phyloP scores from a whole-genome alignment of 1,139 yeast species.

The Meyerozyma athensensis region DNA sequence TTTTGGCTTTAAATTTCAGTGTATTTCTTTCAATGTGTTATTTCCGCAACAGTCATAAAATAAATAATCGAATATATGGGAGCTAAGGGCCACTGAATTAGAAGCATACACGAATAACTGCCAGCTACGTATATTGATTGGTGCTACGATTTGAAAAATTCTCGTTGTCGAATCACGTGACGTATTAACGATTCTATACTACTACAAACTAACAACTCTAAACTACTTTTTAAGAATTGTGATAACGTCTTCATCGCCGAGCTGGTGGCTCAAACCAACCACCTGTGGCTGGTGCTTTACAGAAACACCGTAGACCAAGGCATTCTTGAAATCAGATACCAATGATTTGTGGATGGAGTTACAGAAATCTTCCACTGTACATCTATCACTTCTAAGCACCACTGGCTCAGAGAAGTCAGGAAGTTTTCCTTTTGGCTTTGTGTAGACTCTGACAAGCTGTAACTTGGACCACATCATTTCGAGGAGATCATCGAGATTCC shows the following conservation, averaged over 20 bases:
- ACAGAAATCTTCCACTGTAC: constrained; percentile 93
- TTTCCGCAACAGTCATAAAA: not conserved
- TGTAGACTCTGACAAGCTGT: constrained; percentile 87
- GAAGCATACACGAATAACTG: not conserved
- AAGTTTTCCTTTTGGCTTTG: constrained; percentile 90
- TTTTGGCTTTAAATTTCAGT: constrained; percentile 13
- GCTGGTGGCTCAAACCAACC: constrained; percentile 77
- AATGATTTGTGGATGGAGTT: constrained; percentile 91
- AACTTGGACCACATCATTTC: constrained; percentile 94
- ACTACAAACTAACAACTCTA: not conserved
- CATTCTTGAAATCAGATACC: constrained; percentile 89
- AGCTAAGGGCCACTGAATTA: not conserved
- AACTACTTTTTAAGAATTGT: constrained; percentile 75
- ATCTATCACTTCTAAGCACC: constrained; percentile 74
- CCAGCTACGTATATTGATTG: not conserved
- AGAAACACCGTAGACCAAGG: constrained; percentile 85
- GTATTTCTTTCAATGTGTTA: not conserved
- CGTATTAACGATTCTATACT: not conserved
- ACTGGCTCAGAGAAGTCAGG: constrained; percentile 97
- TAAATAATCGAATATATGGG: not conserved
- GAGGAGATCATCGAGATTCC: constrained; percentile 93
- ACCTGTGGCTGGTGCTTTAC: constrained; percentile 98
- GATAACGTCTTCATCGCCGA: constrained; percentile 95
- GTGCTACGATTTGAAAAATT: constrained; percentile 1
- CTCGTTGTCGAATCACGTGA: constrained; percentile 1